Percentiles rank a stretch among this genome's conserved stretches.
phyloP scores from a whole-genome alignment of 139 green algal species.

The Chlamydomonas schloesseri region DNA sequence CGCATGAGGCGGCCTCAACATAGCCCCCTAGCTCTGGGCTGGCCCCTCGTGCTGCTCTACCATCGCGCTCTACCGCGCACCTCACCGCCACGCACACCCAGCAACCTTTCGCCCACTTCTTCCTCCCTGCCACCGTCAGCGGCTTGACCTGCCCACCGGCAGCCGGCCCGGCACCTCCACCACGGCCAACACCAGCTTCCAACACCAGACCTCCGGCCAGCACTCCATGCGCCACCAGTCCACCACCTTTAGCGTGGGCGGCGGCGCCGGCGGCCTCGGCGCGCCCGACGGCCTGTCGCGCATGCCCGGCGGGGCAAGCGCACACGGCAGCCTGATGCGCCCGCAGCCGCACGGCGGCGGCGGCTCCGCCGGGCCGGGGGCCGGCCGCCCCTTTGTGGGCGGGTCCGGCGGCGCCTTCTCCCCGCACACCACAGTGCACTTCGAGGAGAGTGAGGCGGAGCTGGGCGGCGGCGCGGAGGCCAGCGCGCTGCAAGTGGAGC shows the following conservation, averaged over 20 bases:
- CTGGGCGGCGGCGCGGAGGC: background rate
- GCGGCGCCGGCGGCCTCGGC: too few relatives aligned
- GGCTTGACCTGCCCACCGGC: background rate
- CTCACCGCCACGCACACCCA: too few relatives aligned
- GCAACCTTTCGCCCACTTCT: too few relatives aligned
- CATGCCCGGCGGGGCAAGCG: too few relatives aligned
- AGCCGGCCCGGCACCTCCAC: slow-evolving; percentile 34
- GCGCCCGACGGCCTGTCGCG: background rate
- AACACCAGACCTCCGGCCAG: too few relatives aligned
- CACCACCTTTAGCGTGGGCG: background rate
- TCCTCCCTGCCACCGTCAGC: too few relatives aligned
- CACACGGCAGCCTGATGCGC: background rate
- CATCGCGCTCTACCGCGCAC: too few relatives aligned
- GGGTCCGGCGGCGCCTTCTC: background rate
- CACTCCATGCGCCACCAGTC: background rate
- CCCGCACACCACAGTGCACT: slow-evolving; percentile 8
- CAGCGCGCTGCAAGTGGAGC: background rate
- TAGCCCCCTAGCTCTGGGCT: too few relatives aligned
- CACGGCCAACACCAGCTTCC: background rate
- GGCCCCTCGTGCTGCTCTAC: too few relatives aligned
- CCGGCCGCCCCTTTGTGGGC: background rate
- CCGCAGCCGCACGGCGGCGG: background rate
- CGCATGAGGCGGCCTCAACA: too few relatives aligned
- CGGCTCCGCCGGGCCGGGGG: background rate
- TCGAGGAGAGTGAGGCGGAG: background rate